Percentiles rank a stretch among this genome's conserved stretches.
phyloP scores from a whole-genome alignment of 108 stramenopile species.

The Aurantiochytrium sp. region DNA sequence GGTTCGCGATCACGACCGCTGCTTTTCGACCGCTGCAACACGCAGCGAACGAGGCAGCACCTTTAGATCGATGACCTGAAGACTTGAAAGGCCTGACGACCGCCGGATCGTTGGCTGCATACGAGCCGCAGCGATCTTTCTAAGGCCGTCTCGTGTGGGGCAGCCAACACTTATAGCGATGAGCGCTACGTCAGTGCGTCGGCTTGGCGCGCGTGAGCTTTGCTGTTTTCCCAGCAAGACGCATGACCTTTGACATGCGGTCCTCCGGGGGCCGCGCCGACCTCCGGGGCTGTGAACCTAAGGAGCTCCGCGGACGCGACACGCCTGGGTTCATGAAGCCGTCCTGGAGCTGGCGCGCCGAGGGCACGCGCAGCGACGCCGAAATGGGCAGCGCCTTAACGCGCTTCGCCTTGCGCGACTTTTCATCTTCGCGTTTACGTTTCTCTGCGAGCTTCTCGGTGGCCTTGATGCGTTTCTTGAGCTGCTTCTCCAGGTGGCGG shows the following conservation, averaged over 20 bases:
- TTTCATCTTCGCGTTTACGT: background rate
- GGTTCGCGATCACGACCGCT: too few species aligned
- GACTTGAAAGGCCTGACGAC: too few species aligned
- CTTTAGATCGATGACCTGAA: too few species aligned
- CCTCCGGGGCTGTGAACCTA: too few species aligned
- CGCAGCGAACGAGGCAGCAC: too few species aligned
- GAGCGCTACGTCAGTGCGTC: background rate
- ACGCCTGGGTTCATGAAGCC: background rate
- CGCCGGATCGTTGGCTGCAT: too few species aligned
- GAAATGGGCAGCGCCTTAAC: background rate
- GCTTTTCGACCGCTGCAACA: too few species aligned
- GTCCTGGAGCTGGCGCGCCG: background rate
- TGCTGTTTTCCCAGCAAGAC: background rate
- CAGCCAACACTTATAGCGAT: too few species aligned
- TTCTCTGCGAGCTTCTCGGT: background rate
- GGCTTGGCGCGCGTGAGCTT: background rate
- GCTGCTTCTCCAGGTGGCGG: background rate
- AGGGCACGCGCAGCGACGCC: background rate
- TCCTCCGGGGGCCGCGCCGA: background rate
- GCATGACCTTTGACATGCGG: background rate
- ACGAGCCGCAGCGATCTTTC: too few species aligned
- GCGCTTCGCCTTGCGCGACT: background rate
- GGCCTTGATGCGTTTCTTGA: background rate
- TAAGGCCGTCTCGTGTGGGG: too few species aligned
- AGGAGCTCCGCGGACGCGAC: background rate